phyloP scores from a whole-genome alignment of 371 early-diverging fungal genomes.

The Mortierella sp. region DNA sequence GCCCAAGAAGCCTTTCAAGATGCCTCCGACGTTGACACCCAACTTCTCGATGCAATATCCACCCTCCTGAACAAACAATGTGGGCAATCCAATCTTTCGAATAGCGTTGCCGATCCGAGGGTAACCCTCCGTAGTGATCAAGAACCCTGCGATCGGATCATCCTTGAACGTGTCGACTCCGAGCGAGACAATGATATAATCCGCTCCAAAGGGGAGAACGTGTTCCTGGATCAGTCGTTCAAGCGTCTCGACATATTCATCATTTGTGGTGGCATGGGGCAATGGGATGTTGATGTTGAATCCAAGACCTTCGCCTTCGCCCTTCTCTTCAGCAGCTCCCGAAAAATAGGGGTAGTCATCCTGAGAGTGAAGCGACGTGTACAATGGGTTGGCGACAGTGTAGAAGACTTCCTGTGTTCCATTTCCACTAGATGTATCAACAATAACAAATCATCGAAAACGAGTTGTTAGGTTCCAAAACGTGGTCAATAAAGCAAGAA shows the following conservation, averaged over 20 bases:
- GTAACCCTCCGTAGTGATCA: constrained; percentile 63
- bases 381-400: constrained; percentile 62
- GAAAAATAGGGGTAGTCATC: constrained; percentile 71
- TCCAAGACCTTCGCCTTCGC: constrained; percentile 64
- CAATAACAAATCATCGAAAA: neutral
- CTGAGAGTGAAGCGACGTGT: constrained; percentile 64
- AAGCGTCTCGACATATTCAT: constrained; percentile 59
- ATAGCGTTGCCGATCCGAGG: constrained; percentile 62
- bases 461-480: no score
- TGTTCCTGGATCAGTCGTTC: constrained; percentile 34
- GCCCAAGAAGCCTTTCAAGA: constrained; percentile 63
- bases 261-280: constrained; percentile 57
- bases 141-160: constrained; percentile 76
- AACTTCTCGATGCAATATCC: constrained; percentile 71
- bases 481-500: no score
- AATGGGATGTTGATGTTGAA: constrained; percentile 81
- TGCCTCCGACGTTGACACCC: constrained; percentile 67
- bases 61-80: constrained; percentile 81
- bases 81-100: constrained; percentile 57
- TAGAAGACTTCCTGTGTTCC: constrained; percentile 82
- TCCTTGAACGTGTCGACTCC: constrained; percentile 71
- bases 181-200: constrained; percentile 64
- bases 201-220: constrained; percentile 58
- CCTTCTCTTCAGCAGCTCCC: constrained; percentile 67
- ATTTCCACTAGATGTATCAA: constrained; percentile 62